Base-by-base conservation (phyloP, 2,329 filamentous ascomycete species). In the Penicillium sp. region DNA sequence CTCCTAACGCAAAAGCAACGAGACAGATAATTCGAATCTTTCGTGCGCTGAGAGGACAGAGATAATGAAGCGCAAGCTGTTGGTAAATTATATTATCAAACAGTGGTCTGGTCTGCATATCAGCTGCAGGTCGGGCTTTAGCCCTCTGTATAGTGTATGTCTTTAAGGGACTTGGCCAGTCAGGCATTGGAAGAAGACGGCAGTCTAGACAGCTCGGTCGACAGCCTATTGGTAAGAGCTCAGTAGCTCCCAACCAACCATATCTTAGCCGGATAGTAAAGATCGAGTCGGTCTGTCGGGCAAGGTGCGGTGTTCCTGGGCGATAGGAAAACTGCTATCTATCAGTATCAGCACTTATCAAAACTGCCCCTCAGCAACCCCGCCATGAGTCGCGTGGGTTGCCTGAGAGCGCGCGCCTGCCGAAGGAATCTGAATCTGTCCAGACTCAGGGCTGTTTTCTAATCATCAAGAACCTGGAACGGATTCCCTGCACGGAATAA, bases 61-160 rank as follows among this genome's bases (percentile, higher is more conserved):
- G 67, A 71, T 69, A 71, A 59, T 63, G 57, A 52, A 52, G 47
- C 41, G 54, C 60, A 63, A 53, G 56, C 59, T 56, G 62, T 73
- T 71, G 66, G 65, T 69, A 71, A 72, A 59, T 58, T 31, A 38
- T 63, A 64, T 72, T 73, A 73, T 69, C 67, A 70, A 69, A 58
- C 44, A 56, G 26, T 56, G 58, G 61, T 56, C 60, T 63, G 60
- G 53, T 35, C 52, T 65, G 67, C 71, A 72, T 73, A 73, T 73
- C 71, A 71, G 66, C 66, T 70, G 69, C 64, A 69, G 65, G 64
- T 63, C 58, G 48, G 35, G 11, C 35, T 41, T 41, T 41, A 41
- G 35, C 15, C 35, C 11, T 41, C 35, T 41, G 35, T 15, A 41
- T 41, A 41, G 35, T 41, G 11, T 15, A 11, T 17, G 8, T 15